Evolutionary conservation across 306 rosid genomes (phyloP).

Genomic region (Lathyrus oleraceus): DNA sequence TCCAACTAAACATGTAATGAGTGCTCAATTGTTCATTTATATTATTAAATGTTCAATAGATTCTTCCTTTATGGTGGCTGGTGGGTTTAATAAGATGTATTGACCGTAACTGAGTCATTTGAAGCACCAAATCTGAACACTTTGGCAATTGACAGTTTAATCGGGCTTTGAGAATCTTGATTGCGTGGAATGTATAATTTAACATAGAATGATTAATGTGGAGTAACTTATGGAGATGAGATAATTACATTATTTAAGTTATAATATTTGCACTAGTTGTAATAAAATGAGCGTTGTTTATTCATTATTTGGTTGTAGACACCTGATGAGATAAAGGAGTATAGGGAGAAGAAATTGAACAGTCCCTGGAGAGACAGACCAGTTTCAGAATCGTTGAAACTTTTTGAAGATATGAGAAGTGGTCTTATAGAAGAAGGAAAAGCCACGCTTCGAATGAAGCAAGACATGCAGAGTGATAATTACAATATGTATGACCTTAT

Average conservation of each 20-base stretch:
- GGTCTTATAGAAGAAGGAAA: constrained; percentile 90
- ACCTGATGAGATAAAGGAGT: constrained; percentile 86
- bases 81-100: background rate
- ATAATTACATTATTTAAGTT: constrained; percentile 15
- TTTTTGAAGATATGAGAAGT: constrained; percentile 86
- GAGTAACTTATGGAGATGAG: constrained; percentile 29
- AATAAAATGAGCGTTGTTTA: background rate
- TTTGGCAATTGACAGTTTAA: constrained; percentile 22
- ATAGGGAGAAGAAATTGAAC: constrained; percentile 87
- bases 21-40: constrained; percentile 6
- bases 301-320: constrained; percentile 58
- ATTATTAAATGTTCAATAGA: constrained; percentile 11
- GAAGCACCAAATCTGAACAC: background rate
- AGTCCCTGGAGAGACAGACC: constrained; percentile 99
- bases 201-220: constrained; percentile 28
- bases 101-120: constrained; percentile 21
- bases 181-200: constrained; percentile 18
- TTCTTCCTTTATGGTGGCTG: constrained; percentile 2
- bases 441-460: constrained; percentile 98
- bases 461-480: constrained; percentile 99
- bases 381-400: constrained; percentile 71
- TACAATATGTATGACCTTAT: constrained; percentile 97
- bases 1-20: background rate
- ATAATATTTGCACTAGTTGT: constrained; percentile 10
- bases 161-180: constrained; percentile 3